Conservation (phyloP, 2,329 filamentous ascomycete genomes). For the Pseudopithomyces maydicus region DNA sequence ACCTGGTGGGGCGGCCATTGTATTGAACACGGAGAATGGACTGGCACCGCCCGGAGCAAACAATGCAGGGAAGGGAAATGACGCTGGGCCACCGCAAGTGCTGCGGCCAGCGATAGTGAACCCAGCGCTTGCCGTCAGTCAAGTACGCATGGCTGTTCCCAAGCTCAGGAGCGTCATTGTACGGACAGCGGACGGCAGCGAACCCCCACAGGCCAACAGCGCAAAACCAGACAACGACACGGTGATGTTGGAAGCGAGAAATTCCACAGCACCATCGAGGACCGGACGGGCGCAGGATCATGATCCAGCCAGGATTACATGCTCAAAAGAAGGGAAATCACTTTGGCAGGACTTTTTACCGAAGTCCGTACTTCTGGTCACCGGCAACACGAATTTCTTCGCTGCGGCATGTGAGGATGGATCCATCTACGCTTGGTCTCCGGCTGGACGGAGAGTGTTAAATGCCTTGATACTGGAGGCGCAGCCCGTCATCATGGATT, state of each 20-base stretch:
- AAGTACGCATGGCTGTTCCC: conserved; percentile 85
- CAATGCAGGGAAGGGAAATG: conserved; percentile 44
- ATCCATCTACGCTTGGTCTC: conserved; percentile 87
- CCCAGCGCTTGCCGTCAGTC: conserved; percentile 79
- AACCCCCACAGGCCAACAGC: conserved; percentile 52
- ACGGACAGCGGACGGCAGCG: conserved; percentile 74
- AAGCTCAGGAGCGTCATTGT: conserved; percentile 83
- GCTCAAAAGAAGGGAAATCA: conserved; percentile 77
- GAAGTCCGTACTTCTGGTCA: conserved; percentile 82
- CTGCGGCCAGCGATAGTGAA: conserved; percentile 87
- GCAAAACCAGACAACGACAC: conserved; percentile 58
- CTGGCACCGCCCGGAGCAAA: conserved; percentile 72
- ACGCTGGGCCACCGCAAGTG: conserved; percentile 71
- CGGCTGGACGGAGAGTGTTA: conserved; percentile 82
- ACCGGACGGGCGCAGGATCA: conserved; percentile 67
- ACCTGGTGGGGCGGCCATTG: conserved; percentile 73
- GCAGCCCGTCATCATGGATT: conserved; percentile 92
- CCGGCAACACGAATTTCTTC: conserved; percentile 91
- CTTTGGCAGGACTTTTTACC: conserved; percentile 96
- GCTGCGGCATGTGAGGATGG: conserved; percentile 92
- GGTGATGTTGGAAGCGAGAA: conserved; percentile 85
- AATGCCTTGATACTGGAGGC: conserved; percentile 88
- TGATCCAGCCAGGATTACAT: conserved; percentile 83
- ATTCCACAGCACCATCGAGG: conserved; percentile 67
- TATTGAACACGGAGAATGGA: conserved; percentile 78